phyloP scores from a whole-genome alignment of 495 filamentous ascomycete species.

The Haplographium delicatum region DNA sequence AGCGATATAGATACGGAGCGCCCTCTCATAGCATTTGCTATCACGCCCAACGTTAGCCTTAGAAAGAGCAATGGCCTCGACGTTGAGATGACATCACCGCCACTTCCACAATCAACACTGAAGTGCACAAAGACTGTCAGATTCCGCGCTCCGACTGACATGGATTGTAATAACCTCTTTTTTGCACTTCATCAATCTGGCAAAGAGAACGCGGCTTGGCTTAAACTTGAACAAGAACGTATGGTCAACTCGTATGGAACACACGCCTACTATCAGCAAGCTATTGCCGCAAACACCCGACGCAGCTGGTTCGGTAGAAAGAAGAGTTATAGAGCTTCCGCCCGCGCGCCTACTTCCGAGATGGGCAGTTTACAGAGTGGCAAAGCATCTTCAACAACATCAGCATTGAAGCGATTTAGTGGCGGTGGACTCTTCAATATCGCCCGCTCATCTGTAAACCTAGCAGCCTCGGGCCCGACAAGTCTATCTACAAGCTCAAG shows the following conservation, averaged over 20 bases:
- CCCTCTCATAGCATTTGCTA: slow-evolving; percentile 71
- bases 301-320: slow-evolving; percentile 50
- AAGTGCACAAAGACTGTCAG: slow-evolving; percentile 54
- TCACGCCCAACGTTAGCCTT: slow-evolving; percentile 84
- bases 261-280: slow-evolving; percentile 16
- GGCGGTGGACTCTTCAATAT: slow-evolving; percentile 63
- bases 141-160: slow-evolving; percentile 72
- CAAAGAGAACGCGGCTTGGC: slow-evolving; percentile 83
- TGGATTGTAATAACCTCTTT: slow-evolving; percentile 79
- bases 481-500: slow-evolving; percentile 56
- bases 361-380: slow-evolving; percentile 29
- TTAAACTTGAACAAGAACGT: slow-evolving; percentile 64
- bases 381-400: slow-evolving; percentile 48
- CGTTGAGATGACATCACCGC: slow-evolving; percentile 84
- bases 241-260: slow-evolving; percentile 45
- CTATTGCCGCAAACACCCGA: slow-evolving; percentile 21
- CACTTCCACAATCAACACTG: slow-evolving; percentile 63
- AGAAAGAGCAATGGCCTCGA: slow-evolving; percentile 87
- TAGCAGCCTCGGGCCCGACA: slow-evolving; percentile 46
- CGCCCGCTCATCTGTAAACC: slow-evolving; percentile 48
- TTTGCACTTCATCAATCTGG: slow-evolving; percentile 74
- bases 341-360: slow-evolving; percentile 39
- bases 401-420: slow-evolving; percentile 50
- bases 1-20: slow-evolving; percentile 22
- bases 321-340: slow-evolving; percentile 52